Base-by-base conservation (phyloP, 495 filamentous ascomycete genomes). In the Daldinia bambusicola region DNA sequence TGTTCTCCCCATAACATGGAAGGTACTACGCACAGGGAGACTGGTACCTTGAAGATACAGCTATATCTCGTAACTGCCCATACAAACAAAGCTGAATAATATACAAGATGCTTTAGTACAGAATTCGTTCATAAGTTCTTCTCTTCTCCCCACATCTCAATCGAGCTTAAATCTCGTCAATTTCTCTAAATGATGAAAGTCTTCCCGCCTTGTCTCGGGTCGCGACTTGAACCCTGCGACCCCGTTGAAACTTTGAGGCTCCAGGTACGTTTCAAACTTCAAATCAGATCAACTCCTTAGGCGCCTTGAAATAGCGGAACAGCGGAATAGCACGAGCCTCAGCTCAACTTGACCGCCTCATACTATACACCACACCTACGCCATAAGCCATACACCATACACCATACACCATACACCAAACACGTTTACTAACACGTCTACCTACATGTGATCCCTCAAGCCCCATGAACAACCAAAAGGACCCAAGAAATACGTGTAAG, bases 191-290 rank as follows among this genome's bases (percentile, higher is more conserved):
- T 66, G 50, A 63, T 67, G 60, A 50, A 67, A 67, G 55, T 36
- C 40, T 45, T 61, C 64, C 56, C 32, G 45, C 36, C 6, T 37
- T 65, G 61, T 72, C 65, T 62, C 65, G 70, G 70, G 65, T 67
- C 65, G 50, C 51, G 69, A 65, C 51, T 65, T 58, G 61, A 38
- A 65, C 65, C 64, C 70, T 68, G 70, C 70, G 60, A 62, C 69
- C 69, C 69, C 60, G 53, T 71, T 71, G 69, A 71, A 67, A 68
- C 60, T 68, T 72, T 72, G 70, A 67, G 70, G 60, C 70, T 69
- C 70, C 63, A 71, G 62, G 32, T 57, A 18, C 48, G 70, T 73
- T 73, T 73, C 70, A 73, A 69, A 50, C 65, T 73, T 58, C 61
- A 51, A 72, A 57, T 71, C 55, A 56, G 30, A 51, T 55, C 6